phyloP scores from a whole-genome alignment of 352 stramenopile species.

The Thalassiosira exigua region DNA sequence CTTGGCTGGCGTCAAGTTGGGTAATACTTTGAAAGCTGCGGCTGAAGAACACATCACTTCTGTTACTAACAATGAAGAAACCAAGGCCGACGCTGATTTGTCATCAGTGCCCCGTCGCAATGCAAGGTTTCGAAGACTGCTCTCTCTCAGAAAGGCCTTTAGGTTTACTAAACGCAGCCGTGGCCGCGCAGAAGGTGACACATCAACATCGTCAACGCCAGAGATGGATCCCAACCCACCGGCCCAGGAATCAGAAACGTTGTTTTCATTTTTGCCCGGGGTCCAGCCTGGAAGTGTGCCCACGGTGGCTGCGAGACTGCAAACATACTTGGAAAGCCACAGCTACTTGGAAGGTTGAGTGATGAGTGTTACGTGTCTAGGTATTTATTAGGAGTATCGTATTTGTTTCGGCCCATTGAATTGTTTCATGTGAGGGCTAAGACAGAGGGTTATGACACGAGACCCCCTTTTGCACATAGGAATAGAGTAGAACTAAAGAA shows the following conservation, averaged over 20 bases:
- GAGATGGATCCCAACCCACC: not conserved
- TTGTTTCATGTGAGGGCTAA: no score
- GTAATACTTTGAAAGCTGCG: slow-evolving; percentile 20
- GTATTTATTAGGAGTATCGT: no score
- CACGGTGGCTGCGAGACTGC: slow-evolving; percentile 41
- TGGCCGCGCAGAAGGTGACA: slow-evolving; percentile 12
- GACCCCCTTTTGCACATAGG: no score
- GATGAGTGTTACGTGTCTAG: no score
- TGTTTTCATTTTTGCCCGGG: slow-evolving; percentile 42
- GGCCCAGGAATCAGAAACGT: not conserved
- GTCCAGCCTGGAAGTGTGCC: slow-evolving; percentile 39
- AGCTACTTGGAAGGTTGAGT: no score
- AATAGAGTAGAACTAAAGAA: no score
- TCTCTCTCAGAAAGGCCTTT: slow-evolving; percentile 21
- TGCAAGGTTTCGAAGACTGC: slow-evolving; percentile 12
- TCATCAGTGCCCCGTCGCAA: slow-evolving; percentile 18
- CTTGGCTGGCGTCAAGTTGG: slow-evolving; percentile 46
- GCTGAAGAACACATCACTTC: slow-evolving; percentile 18
- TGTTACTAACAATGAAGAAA: slow-evolving; percentile 7
- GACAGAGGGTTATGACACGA: no score
- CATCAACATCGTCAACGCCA: slow-evolving; percentile 1
- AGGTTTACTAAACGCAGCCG: no score
- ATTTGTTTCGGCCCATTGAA: no score
- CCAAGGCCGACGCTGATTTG: slow-evolving; percentile 14
- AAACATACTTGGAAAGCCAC: slow-evolving; percentile 39